phyloP scores from a whole-genome alignment of 2,329 filamentous ascomycete genomes.

The Neonectria magnoliae region DNA sequence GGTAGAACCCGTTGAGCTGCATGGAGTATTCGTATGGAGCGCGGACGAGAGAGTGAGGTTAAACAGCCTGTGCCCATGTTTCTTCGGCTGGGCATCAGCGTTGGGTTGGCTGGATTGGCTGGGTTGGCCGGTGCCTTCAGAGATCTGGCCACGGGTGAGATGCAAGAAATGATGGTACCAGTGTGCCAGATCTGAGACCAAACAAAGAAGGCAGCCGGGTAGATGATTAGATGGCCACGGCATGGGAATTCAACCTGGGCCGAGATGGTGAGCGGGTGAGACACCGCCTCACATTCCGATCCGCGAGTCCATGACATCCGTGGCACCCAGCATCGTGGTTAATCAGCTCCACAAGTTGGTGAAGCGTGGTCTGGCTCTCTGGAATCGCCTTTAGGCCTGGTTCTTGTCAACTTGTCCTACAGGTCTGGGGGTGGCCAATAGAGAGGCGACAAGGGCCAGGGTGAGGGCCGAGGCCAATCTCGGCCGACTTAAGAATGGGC shows the following conservation, averaged over 20 bases:
- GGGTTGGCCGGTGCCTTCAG: conserved; percentile 16
- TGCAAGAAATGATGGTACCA: conserved; percentile 21
- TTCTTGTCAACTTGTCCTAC: not conserved
- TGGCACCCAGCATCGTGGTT: conserved; percentile 7
- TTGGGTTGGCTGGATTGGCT: conserved; percentile 20
- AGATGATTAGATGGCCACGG: conserved; percentile 21
- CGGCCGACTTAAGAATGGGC: conserved; percentile 23
- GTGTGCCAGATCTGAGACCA: conserved; percentile 38
- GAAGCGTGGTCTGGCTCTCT: conserved; percentile 7
- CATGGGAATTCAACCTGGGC: conserved; percentile 35
- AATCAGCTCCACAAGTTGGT: conserved; percentile 30
- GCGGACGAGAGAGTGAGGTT: not conserved
- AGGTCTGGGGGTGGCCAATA: conserved; percentile 14
- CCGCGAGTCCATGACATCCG: conserved; percentile 7
- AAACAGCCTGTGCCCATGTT: conserved; percentile 4
- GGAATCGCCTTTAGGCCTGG: conserved; percentile 6
- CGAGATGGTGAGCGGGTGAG: conserved; percentile 31
- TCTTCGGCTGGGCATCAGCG: conserved; percentile 14
- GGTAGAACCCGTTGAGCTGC: not conserved
- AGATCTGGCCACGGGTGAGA: conserved; percentile 23
- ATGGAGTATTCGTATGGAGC: not conserved
- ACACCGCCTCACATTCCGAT: conserved; percentile 27
- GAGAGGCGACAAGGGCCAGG: conserved; percentile 19
- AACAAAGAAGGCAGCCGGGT: conserved; percentile 13
- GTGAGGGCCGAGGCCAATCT: conserved; percentile 32